Percentiles rank a stretch among this genome's conserved stretches.
Evolutionary conservation across 208 protist species (phyloP).

Genomic region (Acanthamoeba culbertsoni): DNA sequence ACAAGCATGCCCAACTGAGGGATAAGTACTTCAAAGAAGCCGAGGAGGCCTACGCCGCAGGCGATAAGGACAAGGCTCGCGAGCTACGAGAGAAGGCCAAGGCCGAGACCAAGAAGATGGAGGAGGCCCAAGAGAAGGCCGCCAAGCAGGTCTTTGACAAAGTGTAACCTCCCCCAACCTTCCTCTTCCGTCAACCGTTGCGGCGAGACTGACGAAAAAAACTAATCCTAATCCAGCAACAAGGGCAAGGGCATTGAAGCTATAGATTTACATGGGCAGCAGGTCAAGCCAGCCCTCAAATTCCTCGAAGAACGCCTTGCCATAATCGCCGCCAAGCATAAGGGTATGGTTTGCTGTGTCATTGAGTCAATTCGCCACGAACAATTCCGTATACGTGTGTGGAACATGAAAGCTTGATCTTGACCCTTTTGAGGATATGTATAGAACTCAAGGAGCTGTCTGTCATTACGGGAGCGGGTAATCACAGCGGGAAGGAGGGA

Average conservation of each 20-base stretch:
- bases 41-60: not conserved
- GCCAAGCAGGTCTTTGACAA: conserved; percentile 11
- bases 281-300: not conserved
- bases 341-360: not conserved
- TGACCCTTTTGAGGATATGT: not conserved
- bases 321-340: not conserved
- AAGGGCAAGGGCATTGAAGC: conserved; percentile 1
- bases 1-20: conserved; percentile 31
- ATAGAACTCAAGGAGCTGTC: conserved; percentile 41
- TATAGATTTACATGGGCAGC: conserved; percentile 38
- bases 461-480: conserved; percentile 53
- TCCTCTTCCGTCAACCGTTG: not conserved
- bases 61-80: conserved; percentile 23
- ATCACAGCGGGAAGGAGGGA: conserved; percentile 58
- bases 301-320: not conserved
- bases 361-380: not conserved
- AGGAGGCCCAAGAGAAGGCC: not conserved
- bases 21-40: conserved; percentile 50
- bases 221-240: not conserved
- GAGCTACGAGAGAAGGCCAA: conserved; percentile 52
- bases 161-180: not conserved
- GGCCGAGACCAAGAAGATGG: not conserved
- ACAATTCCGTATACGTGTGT: not conserved
- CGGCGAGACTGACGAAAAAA: not conserved
- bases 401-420: too few relatives aligned